Evolutionary conservation across 1,284 basidiomycete species (phyloP).

Genomic region (Leccinum ponderosum): DNA sequence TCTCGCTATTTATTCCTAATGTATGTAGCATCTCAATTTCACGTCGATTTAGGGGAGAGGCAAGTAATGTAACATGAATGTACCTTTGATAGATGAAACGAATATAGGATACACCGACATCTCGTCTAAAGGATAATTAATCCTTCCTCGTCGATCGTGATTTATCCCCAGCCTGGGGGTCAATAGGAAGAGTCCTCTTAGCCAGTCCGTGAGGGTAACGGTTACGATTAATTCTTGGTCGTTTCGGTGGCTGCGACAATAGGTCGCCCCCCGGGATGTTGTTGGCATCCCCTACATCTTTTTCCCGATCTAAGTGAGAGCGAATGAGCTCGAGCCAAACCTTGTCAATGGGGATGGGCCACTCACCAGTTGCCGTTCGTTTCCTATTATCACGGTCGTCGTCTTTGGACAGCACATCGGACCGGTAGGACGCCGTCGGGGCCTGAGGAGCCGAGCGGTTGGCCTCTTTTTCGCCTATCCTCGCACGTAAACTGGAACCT

Average conservation of each 20-base stretch:
- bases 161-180: conserved; percentile 58
- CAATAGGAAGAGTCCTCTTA: conserved; percentile 59
- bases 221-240: conserved; percentile 47
- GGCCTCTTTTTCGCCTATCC: conserved; percentile 62
- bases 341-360: background rate
- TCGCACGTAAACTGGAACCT: conserved; percentile 55
- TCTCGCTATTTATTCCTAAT: conserved; percentile 22
- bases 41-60: conserved; percentile 14
- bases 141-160: conserved; percentile 51
- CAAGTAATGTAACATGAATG: conserved; percentile 25
- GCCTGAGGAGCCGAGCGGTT: conserved; percentile 40
- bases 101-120: conserved; percentile 12
- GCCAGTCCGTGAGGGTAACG: conserved; percentile 51
- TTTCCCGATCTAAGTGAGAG: conserved; percentile 35
- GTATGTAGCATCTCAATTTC: conserved; percentile 14
- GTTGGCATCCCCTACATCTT: conserved; percentile 32
- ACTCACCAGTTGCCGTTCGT: conserved; percentile 64
- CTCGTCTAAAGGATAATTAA: conserved; percentile 22
- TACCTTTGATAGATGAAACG: conserved; percentile 11
- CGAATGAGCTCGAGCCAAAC: background rate
- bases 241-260: conserved; percentile 39
- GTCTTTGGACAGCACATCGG: conserved; percentile 44
- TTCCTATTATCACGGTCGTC: conserved; percentile 70
- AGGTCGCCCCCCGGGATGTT: conserved; percentile 20
- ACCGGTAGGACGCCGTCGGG: conserved; percentile 41